Conservation (phyloP, 768 basidiomycete species). For the Megacollybia marginata region DNA sequence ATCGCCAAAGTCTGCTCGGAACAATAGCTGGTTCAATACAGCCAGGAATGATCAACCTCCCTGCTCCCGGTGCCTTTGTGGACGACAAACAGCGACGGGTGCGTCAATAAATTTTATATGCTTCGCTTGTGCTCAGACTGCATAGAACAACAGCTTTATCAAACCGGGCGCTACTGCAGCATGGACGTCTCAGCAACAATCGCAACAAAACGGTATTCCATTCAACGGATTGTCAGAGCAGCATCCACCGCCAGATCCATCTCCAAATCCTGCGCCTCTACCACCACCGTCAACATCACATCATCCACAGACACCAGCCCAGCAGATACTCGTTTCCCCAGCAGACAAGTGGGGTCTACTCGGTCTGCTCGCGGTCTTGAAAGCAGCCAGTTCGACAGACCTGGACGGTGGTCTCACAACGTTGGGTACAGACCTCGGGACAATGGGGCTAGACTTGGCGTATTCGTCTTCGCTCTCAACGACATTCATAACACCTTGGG, state of each 20-base stretch:
- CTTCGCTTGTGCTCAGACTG: slow-evolving; percentile 1
- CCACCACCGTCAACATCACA: slow-evolving; percentile 20
- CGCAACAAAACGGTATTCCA: slow-evolving; percentile 23
- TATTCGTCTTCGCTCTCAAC: slow-evolving; percentile 81
- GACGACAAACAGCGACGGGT: slow-evolving; percentile 63
- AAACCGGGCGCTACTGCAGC: slow-evolving; percentile 54
- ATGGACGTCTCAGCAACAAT: slow-evolving; percentile 52
- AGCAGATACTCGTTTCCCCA: slow-evolving; percentile 86
- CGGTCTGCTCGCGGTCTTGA: slow-evolving; percentile 80
- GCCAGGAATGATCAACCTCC: slow-evolving; percentile 62
- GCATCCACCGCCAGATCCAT: slow-evolving; percentile 15
- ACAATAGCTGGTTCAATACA: slow-evolving; percentile 32
- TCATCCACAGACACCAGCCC: slow-evolving; percentile 82
- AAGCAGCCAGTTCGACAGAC: slow-evolving; percentile 62
- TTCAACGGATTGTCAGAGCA: slow-evolving; percentile 13
- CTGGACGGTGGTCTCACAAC: slow-evolving; percentile 75
- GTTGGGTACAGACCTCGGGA: slow-evolving; percentile 86
- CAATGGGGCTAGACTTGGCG: slow-evolving; percentile 87
- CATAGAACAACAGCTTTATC: slow-evolving; percentile 50
- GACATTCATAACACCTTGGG: slow-evolving; percentile 95
- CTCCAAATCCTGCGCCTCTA: slow-evolving; percentile 13
- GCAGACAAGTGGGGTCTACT: slow-evolving; percentile 94
- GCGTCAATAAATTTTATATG: slow-evolving; percentile 27
- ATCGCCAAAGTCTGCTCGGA: slow-evolving; percentile 53
- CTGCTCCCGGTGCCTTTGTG: slow-evolving; percentile 32